phyloP scores from a whole-genome alignment of 2,329 filamentous ascomycete species.

The Didymella keratinophila region DNA sequence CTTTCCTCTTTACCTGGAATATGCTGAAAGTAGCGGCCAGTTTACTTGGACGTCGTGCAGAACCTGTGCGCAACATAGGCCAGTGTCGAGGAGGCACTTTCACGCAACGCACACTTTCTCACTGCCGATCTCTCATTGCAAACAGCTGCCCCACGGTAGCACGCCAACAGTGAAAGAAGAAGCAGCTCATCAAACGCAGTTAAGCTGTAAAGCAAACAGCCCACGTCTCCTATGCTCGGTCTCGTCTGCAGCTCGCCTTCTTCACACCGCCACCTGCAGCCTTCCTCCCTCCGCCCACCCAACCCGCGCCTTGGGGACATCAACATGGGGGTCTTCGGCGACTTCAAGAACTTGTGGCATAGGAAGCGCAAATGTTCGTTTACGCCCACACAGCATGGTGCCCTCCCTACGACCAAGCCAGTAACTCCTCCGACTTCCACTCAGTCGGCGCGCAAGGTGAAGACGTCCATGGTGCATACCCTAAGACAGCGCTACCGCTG shows the following conservation, averaged over 20 bases:
- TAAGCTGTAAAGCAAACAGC: neutral
- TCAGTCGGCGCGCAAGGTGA: neutral
- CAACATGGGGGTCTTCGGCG: neutral
- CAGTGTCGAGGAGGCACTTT: neutral
- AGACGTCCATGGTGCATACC: neutral
- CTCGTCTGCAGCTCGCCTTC: neutral
- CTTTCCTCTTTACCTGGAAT: neutral
- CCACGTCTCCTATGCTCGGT: neutral
- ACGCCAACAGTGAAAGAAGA: neutral
- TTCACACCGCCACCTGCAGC: neutral
- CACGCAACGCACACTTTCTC: neutral
- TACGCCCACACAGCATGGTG: neutral
- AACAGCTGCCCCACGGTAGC: neutral
- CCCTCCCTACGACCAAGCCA: neutral
- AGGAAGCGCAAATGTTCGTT: neutral
- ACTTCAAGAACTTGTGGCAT: neutral
- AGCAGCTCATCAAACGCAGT: neutral
- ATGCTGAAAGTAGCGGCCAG: neutral
- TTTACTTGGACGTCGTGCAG: neutral
- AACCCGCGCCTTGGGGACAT: neutral
- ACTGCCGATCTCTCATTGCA: neutral
- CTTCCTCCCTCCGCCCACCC: neutral
- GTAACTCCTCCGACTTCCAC: neutral
- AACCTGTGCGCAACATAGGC: neutral
- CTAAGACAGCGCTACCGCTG: neutral